Conservation (phyloP, 2,329 filamentous ascomycete genomes). For the Aureobasidium musti region DNA sequence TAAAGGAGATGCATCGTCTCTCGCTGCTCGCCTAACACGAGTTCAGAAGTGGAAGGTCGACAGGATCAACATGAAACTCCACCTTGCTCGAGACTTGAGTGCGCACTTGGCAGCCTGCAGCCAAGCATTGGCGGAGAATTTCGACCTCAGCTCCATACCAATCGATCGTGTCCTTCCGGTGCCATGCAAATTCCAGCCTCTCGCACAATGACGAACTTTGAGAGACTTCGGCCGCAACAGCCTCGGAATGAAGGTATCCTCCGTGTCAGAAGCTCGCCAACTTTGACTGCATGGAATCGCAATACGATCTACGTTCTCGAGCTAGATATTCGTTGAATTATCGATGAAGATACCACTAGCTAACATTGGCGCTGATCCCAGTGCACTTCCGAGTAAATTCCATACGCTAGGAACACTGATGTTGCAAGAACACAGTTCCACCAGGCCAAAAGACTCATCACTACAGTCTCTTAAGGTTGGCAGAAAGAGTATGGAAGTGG, state of each 20-base stretch:
- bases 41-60: not conserved
- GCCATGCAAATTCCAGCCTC: not conserved
- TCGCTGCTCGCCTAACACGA: not conserved
- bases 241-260: not conserved
- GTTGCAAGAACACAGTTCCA: not conserved
- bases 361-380: not conserved
- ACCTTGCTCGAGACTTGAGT: too few relatives aligned
- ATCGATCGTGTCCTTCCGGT: not conserved
- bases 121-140: too few relatives aligned
- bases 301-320: not conserved
- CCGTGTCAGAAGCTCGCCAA: not conserved
- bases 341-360: not conserved
- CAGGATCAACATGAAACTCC: not conserved
- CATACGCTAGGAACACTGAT: not conserved
- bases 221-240: not conserved
- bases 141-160: not conserved
- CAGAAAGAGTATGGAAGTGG: not conserved
- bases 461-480: not conserved
- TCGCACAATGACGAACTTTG: not conserved
- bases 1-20: not conserved
- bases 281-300: not conserved
- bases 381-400: too few relatives aligned
- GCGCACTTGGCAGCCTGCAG: too few relatives aligned
- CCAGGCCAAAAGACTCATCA: not conserved
- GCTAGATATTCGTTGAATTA: not conserved